Conservation (phyloP, 2,329 filamentous ascomycete genomes). For the Aspergillus sp. region DNA sequence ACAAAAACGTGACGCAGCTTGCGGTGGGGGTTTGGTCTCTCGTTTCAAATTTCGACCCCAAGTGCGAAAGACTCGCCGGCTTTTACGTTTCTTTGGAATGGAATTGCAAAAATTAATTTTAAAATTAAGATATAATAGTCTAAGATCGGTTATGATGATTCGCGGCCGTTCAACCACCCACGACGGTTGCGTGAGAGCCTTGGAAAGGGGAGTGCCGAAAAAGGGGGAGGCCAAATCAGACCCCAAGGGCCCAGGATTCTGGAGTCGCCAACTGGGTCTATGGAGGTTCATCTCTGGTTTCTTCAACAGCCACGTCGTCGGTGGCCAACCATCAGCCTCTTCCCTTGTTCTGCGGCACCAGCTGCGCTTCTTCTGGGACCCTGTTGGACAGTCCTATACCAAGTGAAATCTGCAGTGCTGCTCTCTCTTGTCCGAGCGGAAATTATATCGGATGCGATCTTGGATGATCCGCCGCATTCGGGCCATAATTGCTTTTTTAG, state of each 20-base stretch:
- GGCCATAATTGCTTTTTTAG: constrained; percentile 7
- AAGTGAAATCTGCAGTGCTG: no score
- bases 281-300: background rate
- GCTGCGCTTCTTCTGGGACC: constrained; percentile 8
- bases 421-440: background rate
- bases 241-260: background rate
- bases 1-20: constrained; percentile 25
- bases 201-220: constrained; percentile 18
- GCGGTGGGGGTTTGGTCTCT: constrained; percentile 25
- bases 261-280: constrained; percentile 10
- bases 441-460: background rate
- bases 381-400: constrained; percentile 10
- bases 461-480: constrained; percentile 1
- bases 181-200: constrained; percentile 8
- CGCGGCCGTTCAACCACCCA: background rate
- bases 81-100: background rate
- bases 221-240: constrained; percentile 13
- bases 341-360: constrained; percentile 7
- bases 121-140: constrained; percentile 6
- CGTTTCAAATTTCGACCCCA: constrained; percentile 38
- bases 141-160: background rate
- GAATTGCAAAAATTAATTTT: constrained; percentile 1
- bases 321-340: constrained; percentile 4
- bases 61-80: background rate
- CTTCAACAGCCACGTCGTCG: background rate